Percentiles rank a stretch among this genome's conserved stretches.
These are phyloP conservation scores for Tetracladium setigerum DNA, from an alignment of 495 filamentous ascomycete species.

Conservation along the genomic window DNA sequence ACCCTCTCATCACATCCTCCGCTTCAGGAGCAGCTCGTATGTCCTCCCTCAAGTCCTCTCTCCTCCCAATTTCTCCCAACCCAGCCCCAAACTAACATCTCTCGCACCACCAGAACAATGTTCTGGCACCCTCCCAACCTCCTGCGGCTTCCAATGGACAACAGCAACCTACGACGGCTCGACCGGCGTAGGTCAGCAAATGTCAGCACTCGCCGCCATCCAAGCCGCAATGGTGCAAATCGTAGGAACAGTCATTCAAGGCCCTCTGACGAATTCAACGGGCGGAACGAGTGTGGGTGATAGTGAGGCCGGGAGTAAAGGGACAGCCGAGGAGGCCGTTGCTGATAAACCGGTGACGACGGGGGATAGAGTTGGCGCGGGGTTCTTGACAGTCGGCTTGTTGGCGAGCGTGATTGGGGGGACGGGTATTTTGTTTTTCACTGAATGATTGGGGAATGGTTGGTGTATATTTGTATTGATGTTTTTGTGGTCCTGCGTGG, in stretches of 20 bases:
- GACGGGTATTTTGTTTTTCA: conserved; percentile 34
- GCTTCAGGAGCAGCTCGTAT: conserved; percentile 49
- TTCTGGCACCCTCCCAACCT: conserved; percentile 48
- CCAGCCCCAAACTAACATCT: too few relatives aligned
- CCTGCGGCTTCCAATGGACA: conserved; percentile 70
- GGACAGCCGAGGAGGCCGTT: conserved; percentile 4
- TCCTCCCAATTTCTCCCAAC: too few relatives aligned
- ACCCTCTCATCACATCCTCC: conserved; percentile 51
- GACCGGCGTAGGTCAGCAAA: conserved; percentile 57
- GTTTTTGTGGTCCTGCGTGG: too few relatives aligned
- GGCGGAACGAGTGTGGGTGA: conserved; percentile 74
- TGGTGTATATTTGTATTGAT: too few relatives aligned
- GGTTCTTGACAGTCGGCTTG: conserved; percentile 45
- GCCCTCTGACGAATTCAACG: conserved; percentile 43
- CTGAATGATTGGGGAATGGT: too few relatives aligned
- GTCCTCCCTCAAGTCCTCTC: conserved; percentile 51
- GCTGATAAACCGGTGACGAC: conserved; percentile 30
- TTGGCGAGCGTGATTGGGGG: conserved; percentile 32
- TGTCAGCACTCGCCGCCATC: conserved; percentile 64
- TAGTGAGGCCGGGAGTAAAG: conserved; percentile 50
- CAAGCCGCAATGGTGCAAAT: conserved; percentile 41
- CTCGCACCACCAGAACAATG: conserved; percentile 54
- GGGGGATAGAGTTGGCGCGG: conserved; percentile 52
- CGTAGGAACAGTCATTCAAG: conserved; percentile 12
- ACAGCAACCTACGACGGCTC: conserved; percentile 46